phyloP scores from a whole-genome alignment of 2,329 filamentous ascomycete genomes.

The Huntiella bhutanensis region DNA sequence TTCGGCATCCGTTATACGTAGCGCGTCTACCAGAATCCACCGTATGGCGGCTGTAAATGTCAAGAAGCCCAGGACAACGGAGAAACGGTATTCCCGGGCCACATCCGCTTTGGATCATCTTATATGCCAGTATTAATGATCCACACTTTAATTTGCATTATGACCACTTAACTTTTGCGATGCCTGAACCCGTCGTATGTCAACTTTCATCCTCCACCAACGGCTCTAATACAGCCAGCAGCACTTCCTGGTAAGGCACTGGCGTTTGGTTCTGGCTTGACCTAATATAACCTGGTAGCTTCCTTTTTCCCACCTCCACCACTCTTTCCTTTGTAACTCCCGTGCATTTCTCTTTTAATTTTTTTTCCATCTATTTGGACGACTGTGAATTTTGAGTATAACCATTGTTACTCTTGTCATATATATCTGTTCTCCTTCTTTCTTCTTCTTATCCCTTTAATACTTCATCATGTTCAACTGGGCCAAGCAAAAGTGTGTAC shows the following conservation, averaged over 20 bases:
- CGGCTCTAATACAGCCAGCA: neutral
- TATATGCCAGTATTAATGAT: no score
- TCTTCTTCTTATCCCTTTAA: slow-evolving; percentile 5
- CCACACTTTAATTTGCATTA: slow-evolving; percentile 1
- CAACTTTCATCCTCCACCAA: neutral
- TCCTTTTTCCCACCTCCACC: slow-evolving; percentile 6
- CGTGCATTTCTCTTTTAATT: slow-evolving; percentile 1
- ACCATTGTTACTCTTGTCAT: slow-evolving; percentile 1
- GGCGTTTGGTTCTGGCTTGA: neutral
- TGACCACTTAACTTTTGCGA: neutral
- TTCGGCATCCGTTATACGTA: no score
- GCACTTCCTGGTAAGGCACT: neutral
- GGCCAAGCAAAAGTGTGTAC: slow-evolving; percentile 70
- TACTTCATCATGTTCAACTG: slow-evolving; percentile 63
- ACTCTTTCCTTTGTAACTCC: slow-evolving; percentile 2
- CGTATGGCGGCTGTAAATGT: no score
- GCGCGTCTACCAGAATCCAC: no score
- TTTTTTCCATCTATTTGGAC: slow-evolving; percentile 1
- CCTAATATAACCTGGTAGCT: neutral
- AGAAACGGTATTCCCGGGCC: no score
- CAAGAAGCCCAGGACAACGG: no score
- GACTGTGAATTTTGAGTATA: neutral
- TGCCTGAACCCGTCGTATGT: neutral
- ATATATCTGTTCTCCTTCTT: slow-evolving; percentile 3
- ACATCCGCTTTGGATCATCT: no score